These are phyloP conservation scores for Scopulariopsis brevicaulis DNA, from an alignment of 2,329 filamentous ascomycete species.

Conservation along the genomic window DNA sequence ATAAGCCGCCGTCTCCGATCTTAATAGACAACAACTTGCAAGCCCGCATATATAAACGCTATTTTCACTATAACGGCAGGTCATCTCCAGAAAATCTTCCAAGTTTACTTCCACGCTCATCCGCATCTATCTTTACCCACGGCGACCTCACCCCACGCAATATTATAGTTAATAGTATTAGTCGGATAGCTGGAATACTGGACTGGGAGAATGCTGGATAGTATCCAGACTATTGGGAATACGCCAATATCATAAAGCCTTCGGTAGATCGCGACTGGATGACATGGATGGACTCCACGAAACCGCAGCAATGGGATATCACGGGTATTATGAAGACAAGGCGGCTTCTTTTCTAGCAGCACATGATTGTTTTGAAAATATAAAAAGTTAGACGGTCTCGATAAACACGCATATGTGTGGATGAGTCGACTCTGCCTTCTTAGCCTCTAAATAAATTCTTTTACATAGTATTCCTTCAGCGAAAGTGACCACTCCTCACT, in stretches of 20 bases:
- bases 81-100: background rate
- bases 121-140: constrained; percentile 9
- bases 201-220: constrained; percentile 10
- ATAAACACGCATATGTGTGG: no score
- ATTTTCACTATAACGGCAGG: background rate
- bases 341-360: background rate
- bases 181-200: constrained; percentile 8
- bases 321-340: background rate
- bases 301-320: background rate
- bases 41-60: background rate
- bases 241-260: constrained; percentile 1
- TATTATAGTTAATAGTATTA: constrained; percentile 9
- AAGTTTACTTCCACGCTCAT: background rate
- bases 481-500: background rate
- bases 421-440: no score
- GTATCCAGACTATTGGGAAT: background rate
- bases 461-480: background rate
- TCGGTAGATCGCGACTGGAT: background rate
- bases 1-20: background rate
- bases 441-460: background rate
- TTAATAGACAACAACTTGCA: background rate
- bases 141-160: constrained; percentile 9
- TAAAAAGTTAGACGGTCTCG: no score
- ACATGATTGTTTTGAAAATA: no score
- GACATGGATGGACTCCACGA: background rate